Evolutionary conservation across 163 green algal genomes (phyloP).

Genomic region (Coccomyxa subellipsoidea): DNA sequence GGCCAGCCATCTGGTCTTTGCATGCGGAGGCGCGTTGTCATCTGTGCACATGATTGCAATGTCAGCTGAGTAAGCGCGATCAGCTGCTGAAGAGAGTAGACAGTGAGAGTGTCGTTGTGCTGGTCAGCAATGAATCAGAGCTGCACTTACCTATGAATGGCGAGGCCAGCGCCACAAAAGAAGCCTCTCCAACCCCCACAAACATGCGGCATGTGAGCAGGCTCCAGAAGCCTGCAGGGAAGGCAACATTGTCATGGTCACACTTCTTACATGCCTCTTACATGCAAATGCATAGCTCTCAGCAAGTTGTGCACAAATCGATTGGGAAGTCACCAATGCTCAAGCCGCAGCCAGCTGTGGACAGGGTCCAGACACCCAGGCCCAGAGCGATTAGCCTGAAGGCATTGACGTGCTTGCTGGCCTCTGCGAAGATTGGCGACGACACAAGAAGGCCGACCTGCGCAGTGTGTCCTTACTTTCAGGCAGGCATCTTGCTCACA

Average conservation of each 20-base stretch:
- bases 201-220: conserved; percentile 57
- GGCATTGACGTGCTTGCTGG: conserved; percentile 69
- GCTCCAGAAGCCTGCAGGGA: conserved; percentile 16
- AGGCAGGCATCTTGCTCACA: neutral
- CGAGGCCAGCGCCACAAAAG: conserved; percentile 87
- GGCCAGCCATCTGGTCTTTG: conserved; percentile 85
- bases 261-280: no score
- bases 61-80: no score
- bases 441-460: conserved; percentile 85
- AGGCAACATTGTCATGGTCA: no score
- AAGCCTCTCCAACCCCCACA: conserved; percentile 93
- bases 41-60: conserved; percentile 50
- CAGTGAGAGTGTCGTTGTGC: no score
- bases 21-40: conserved; percentile 69
- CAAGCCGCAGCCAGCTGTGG: conserved; percentile 64
- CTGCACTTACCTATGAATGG: conserved; percentile 76
- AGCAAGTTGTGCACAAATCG: no score
- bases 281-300: no score
- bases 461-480: conserved; percentile 32
- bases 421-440: conserved; percentile 88
- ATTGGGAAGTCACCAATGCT: conserved; percentile 35
- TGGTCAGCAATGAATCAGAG: neutral
- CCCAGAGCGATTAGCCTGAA: conserved; percentile 86
- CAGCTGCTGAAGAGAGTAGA: no score
- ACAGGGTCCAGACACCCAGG: conserved; percentile 76